Conservation (phyloP, 345 rosid species). For the Erysimum cheiranthoides region DNA sequence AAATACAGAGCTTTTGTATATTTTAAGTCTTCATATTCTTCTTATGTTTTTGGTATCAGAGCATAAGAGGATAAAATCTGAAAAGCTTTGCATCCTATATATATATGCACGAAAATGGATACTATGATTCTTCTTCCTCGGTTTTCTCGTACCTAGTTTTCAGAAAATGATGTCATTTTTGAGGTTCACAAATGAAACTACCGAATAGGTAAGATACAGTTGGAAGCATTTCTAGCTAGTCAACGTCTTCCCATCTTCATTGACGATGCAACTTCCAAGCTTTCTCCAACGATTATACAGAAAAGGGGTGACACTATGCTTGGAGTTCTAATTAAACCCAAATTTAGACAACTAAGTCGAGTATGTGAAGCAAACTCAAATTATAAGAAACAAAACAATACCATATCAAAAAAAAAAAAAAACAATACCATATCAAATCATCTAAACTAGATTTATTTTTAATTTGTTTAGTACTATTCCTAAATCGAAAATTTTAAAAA, state of each 20-base stretch:
- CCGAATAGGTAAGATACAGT: not conserved
- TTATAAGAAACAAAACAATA: no score
- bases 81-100: not conserved
- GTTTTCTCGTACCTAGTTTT: not conserved
- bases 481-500: no score
- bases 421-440: not conserved
- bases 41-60: not conserved
- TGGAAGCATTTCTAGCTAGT: not conserved
- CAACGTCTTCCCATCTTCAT: not conserved
- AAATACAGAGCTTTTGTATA: not conserved
- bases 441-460: no score
- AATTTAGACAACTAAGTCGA: not conserved
- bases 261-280: not conserved
- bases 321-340: not conserved
- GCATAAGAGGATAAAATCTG: no score
- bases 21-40: not conserved
- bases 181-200: conserved; percentile 2
- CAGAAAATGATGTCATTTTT: not conserved
- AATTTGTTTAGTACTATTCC: no score
- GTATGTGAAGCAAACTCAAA: no score
- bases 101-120: not conserved
- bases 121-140: not conserved
- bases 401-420: no score
- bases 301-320: not conserved
- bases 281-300: no score